Evolutionary conservation across 2,329 filamentous ascomycete species (phyloP), one percentile per base, ranked within the genome.

Genomic region (Colletotrichum zoysiae): DNA sequence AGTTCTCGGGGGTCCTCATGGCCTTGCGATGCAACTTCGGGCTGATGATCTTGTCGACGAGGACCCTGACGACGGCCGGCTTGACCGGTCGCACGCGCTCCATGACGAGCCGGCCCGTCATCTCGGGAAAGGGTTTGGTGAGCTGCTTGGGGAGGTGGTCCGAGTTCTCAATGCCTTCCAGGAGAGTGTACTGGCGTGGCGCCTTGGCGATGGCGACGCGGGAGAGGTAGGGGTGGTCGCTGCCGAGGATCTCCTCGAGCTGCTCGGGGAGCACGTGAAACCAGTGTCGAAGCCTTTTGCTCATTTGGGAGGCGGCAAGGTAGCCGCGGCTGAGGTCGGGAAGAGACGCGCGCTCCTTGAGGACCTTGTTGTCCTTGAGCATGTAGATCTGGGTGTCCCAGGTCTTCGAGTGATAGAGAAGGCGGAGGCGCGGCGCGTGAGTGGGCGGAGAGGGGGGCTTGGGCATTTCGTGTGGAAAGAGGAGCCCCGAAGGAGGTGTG

Each of bases 51-150:
- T 40, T 7, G 30, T 66, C 53, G n/a, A 66, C 33, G 33, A 66
- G 35, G 42, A 66, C 26, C 18, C 64, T 55, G 11, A 59, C 30
- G 16, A 60, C 42, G 42, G n/a, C 33, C 14, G 53, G 53, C 38
- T 44, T 60, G 30, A 66, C 26, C 1, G 64, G 64, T 7, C 50
- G 42, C 30, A 66, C 46, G 42, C 64, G 55, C 16, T 66, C 53
- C 64, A 66, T 66, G 46, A 50, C n/a, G 64, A 66, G 42, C 12
- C 61, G 38, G 20, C 61, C 61, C 20, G 56, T 20, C 50, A 64
- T 64, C 20, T 64, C 26, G 61, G 61, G 61, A 30, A 64, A 56
- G 7, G 61, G 40, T 20, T 64, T 26, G 50, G 35, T 16, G 35
- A 63, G 48, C 50, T 23, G 38, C 7, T 46, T 18, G 20, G 48